Evolutionary conservation across 768 basidiomycete species (phyloP).

Genomic region (Psilocybe cubensis): DNA sequence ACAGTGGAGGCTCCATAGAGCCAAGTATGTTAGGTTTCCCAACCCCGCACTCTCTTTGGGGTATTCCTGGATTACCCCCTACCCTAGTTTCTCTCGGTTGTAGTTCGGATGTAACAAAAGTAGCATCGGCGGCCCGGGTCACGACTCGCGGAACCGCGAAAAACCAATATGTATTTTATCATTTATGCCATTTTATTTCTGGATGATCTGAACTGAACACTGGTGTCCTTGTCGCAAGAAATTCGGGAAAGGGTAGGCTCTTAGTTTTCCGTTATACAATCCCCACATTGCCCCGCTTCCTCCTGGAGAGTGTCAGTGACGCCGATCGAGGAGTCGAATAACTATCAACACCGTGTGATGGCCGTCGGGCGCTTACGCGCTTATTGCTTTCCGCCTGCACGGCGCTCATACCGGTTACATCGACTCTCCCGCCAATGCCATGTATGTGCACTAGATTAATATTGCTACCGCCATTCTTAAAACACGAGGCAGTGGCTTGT

Average conservation of each 20-base stretch:
- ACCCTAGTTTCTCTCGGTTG: slow-evolving; percentile 16
- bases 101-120: slow-evolving; percentile 22
- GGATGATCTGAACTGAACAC: background rate
- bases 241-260: background rate
- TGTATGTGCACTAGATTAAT: background rate
- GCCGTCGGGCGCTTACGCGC: background rate
- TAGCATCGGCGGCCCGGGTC: slow-evolving; percentile 14
- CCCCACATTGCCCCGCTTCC: too few relatives aligned
- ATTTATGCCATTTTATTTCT: background rate
- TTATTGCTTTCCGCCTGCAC: background rate
- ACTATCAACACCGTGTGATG: background rate
- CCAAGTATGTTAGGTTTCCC: slow-evolving; percentile 14
- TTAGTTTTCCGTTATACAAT: too few relatives aligned
- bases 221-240: too few relatives aligned
- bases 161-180: slow-evolving; percentile 6
- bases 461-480: background rate
- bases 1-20: slow-evolving; percentile 1
- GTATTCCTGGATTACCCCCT: slow-evolving; percentile 18
- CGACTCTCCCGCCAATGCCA: background rate
- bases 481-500: too few relatives aligned
- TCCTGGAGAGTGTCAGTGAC: background rate
- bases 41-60: slow-evolving; percentile 5
- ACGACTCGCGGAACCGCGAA: slow-evolving; percentile 11
- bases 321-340: too few relatives aligned
- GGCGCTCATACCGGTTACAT: background rate